A percentile compares a stretch with the other conserved stretches of the same genome.
phyloP scores from a whole-genome alignment of 2,329 filamentous ascomycete species.

The Fusarium setosum region DNA sequence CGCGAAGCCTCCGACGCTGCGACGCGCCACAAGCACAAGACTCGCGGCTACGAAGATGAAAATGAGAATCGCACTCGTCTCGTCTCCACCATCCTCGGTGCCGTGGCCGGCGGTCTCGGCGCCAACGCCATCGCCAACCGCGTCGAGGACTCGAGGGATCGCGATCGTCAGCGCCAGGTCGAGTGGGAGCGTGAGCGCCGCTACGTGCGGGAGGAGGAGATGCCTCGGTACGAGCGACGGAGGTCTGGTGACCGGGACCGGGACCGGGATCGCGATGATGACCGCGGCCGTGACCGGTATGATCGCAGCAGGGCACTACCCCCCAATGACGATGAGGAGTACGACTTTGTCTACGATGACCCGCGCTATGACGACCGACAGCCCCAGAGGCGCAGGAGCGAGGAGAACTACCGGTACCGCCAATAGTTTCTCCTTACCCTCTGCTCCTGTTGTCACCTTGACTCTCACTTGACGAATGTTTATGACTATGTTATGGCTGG shows the following conservation, averaged over 20 bases:
- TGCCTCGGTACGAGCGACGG: conserved; percentile 40
- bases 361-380: conserved; percentile 43
- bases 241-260: conserved; percentile 22
- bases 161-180: conserved; percentile 47
- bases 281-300: conserved; percentile 20
- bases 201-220: conserved; percentile 44
- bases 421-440: conserved; percentile 15
- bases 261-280: conserved; percentile 20
- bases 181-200: conserved; percentile 52
- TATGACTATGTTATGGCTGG: conserved; percentile 17
- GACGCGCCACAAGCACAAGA: conserved; percentile 45
- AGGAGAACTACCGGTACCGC: conserved; percentile 39
- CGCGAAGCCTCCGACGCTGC: conserved; percentile 59
- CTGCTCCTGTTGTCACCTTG: background rate
- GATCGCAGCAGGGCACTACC: conserved; percentile 34
- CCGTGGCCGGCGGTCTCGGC: conserved; percentile 65
- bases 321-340: conserved; percentile 39
- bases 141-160: conserved; percentile 52
- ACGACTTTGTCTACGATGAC: conserved; percentile 46
- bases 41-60: conserved; percentile 41
- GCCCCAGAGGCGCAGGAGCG: conserved; percentile 37
- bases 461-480: conserved; percentile 13
- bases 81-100: conserved; percentile 65
- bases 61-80: conserved; percentile 47
- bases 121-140: conserved; percentile 62